phyloP scores from a whole-genome alignment of 768 basidiomycete genomes.

The Boletellus sp. region DNA sequence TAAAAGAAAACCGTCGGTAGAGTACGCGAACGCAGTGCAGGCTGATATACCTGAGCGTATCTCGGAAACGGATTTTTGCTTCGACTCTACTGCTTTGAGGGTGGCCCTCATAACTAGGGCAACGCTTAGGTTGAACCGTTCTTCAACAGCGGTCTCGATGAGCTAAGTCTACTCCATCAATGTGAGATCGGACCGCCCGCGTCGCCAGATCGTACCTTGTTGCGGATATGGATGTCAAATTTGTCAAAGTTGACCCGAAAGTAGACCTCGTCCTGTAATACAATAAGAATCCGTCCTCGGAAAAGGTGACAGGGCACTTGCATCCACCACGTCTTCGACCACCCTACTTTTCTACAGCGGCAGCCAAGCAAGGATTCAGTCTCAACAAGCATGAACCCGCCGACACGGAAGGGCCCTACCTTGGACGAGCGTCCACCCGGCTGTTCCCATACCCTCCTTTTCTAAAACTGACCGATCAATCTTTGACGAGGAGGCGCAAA shows the following conservation, averaged over 20 bases:
- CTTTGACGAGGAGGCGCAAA: not conserved
- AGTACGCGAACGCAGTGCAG: not conserved
- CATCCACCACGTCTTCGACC: slow-evolving; percentile 60
- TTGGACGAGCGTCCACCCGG: slow-evolving; percentile 47
- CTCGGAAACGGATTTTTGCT: slow-evolving; percentile 59
- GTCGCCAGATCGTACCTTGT: slow-evolving; percentile 52
- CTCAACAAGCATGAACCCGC: not conserved
- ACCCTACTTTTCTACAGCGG: slow-evolving; percentile 41
- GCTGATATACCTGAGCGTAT: slow-evolving; percentile 53
- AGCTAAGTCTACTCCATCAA: slow-evolving; percentile 46
- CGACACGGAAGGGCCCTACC: slow-evolving; percentile 32
- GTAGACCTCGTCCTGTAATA: slow-evolving; percentile 58
- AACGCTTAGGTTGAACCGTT: slow-evolving; percentile 76
- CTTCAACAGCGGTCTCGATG: slow-evolving; percentile 68
- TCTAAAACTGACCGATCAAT: slow-evolving; percentile 42
- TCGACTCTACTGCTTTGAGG: slow-evolving; percentile 64
- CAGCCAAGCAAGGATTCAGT: slow-evolving; percentile 23
- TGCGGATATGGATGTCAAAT: slow-evolving; percentile 84
- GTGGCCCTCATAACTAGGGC: slow-evolving; percentile 68
- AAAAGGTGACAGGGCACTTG: slow-evolving; percentile 34
- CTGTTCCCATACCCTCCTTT: slow-evolving; percentile 53
- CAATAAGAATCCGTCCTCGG: not conserved
- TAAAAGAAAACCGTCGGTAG: not conserved
- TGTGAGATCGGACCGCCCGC: not conserved
- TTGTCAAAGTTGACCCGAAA: slow-evolving; percentile 88